Base-by-base conservation (phyloP, 805 yeast genomes). In the Ogataea dorogensis region DNA sequence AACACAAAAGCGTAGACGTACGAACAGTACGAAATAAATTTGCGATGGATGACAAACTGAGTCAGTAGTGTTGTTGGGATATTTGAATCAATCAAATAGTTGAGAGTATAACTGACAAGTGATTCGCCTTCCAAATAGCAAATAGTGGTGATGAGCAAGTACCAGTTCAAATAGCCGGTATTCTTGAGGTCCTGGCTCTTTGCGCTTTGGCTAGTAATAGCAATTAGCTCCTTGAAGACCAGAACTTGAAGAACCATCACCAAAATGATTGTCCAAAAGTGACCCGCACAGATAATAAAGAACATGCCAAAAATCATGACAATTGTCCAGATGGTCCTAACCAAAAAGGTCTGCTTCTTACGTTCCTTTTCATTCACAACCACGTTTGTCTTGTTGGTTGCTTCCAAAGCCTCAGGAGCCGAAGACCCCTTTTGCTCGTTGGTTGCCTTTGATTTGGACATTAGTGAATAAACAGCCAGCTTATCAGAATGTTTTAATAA, bases 241-340 rank as follows among this genome's bases (percentile, higher is more conserved):
- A 88, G 72, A 19, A 85, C 70, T 63, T 93, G 96, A 40, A 87
- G 74, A 6, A 79, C 52, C 26, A 84, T 66, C 31, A 91, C 87
- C 40, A 86, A 67, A 5, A 75, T 59, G 40, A 89, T 84, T 35
- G 88, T 75, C 70, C 88, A 79, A 36, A 84, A 65, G 56, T 89
- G 98, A 26, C 98, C 98, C 7, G 89, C 75, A 18, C 85, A 79
- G 31, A 89, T 65, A 17, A 84, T 70, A 24, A 73, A 63, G 43
- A 86, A 77, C 61, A 88, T 83, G 5, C 77, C 78, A 12, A 69
- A 61, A 42, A 93, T 81, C 97, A 93, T 89, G 12, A 93, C 87
- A 51, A 93, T 61, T 0, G 97, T 85, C 98, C 98, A 93, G 31
- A 85, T 68, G 3, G 98, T 81, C 49, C 98, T 77, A 17, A 88